Conservation (phyloP, 768 basidiomycete species). For the Suillus fuscotomentosus region DNA sequence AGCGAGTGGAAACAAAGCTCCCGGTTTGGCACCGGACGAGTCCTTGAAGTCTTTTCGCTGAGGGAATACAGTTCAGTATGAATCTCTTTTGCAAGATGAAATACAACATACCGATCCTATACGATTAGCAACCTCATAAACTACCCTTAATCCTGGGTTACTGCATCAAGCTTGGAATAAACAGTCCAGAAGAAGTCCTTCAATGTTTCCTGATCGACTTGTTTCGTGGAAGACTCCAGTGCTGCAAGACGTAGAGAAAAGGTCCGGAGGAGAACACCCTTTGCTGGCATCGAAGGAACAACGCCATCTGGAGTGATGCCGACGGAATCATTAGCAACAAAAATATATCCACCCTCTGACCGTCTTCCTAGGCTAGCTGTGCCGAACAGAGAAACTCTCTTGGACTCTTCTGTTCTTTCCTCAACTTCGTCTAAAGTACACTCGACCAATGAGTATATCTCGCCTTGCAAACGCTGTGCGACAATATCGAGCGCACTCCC, state of each 20-base stretch:
- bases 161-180: conserved; percentile 93
- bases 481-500: conserved; percentile 82
- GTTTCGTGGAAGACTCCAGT: conserved; percentile 69
- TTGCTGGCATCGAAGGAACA: conserved; percentile 25
- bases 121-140: conserved; percentile 87
- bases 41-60: conserved; percentile 93
- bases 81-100: not conserved
- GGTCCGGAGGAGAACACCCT: conserved; percentile 37
- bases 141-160: conserved; percentile 84
- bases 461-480: conserved; percentile 76
- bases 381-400: conserved; percentile 42
- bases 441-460: conserved; percentile 85
- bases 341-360: conserved; percentile 55
- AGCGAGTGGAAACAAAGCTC: conserved; percentile 74
- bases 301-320: conserved; percentile 17
- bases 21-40: conserved; percentile 72
- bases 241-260: conserved; percentile 66
- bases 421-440: conserved; percentile 87
- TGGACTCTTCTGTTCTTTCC: conserved; percentile 82
- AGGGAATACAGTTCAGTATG: conserved; percentile 5
- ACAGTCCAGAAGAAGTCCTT: conserved; percentile 96
- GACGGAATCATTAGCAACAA: conserved; percentile 29
- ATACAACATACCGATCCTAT: conserved; percentile 78
- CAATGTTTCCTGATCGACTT: conserved; percentile 80
- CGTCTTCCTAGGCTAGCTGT: conserved; percentile 37